These are phyloP conservation scores for Xylaria sp. DNA, from an alignment of 2,329 filamentous ascomycete species.

Conservation along the genomic window DNA sequence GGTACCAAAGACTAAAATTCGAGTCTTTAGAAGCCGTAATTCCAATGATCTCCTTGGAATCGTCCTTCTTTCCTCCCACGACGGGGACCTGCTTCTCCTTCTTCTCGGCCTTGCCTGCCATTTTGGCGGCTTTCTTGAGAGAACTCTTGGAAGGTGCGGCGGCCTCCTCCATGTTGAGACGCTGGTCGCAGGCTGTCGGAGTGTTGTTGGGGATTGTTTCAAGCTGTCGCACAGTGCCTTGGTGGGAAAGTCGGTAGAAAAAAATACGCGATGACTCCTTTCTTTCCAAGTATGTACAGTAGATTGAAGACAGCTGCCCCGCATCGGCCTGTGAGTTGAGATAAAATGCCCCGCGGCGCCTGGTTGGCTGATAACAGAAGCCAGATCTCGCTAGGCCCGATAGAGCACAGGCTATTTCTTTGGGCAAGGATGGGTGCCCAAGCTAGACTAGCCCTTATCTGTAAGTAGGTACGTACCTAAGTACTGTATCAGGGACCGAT, in stretches of 20 bases:
- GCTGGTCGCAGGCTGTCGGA: not conserved
- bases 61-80: slow-evolving; percentile 61
- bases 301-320: slow-evolving; percentile 16
- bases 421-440: slow-evolving; percentile 14
- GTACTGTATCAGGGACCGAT: not conserved
- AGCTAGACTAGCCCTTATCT: not conserved
- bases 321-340: slow-evolving; percentile 16
- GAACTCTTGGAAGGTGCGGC: slow-evolving; percentile 64
- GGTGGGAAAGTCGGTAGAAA: not conserved
- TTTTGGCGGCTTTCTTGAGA: slow-evolving; percentile 66
- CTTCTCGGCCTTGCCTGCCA: slow-evolving; percentile 67
- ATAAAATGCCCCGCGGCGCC: slow-evolving; percentile 23
- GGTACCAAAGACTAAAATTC: slow-evolving; percentile 95
- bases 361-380: slow-evolving; percentile 16
- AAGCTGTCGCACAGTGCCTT: not conserved
- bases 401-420: not conserved
- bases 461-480: no score
- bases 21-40: slow-evolving; percentile 29
- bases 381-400: not conserved
- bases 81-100: slow-evolving; percentile 63
- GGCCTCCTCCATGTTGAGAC: slow-evolving; percentile 21
- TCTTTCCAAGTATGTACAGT: not conserved
- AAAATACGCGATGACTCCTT: not conserved
- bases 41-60: slow-evolving; percentile 66
- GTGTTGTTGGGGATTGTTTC: not conserved